phyloP scores from a whole-genome alignment of 306 rosid species.

The Begonia fuchsioides region DNA sequence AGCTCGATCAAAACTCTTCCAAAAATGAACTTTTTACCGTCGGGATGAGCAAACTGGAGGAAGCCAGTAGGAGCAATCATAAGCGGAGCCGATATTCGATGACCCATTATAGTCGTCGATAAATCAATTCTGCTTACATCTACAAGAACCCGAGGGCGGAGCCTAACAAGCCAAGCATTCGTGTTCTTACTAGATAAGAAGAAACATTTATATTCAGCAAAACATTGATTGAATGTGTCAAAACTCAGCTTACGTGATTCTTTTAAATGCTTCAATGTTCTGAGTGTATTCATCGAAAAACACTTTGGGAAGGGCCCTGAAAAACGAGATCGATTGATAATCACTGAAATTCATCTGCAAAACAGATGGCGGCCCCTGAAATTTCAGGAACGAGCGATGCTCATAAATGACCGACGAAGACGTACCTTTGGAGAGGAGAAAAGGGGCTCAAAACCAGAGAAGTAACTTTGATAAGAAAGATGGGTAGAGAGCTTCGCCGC shows the following conservation, averaged over 20 bases:
- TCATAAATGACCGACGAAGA: too few relatives aligned
- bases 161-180: constrained; percentile 18
- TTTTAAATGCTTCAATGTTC: constrained; percentile 39
- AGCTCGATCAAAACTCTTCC: neutral
- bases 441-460: too few relatives aligned
- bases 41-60: constrained; percentile 46
- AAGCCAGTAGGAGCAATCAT: constrained; percentile 40
- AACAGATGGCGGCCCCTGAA: too few relatives aligned
- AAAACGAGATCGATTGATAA: too few relatives aligned
- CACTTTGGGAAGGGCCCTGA: constrained; percentile 41
- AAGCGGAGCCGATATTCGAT: constrained; percentile 37
- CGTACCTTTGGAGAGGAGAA: too few relatives aligned
- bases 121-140: constrained; percentile 54
- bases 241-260: constrained; percentile 27
- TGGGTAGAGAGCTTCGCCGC: too few relatives aligned
- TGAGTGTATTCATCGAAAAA: constrained; percentile 34
- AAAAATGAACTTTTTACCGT: constrained; percentile 21
- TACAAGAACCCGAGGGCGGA: constrained; percentile 46
- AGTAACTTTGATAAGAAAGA: too few relatives aligned
- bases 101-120: constrained; percentile 41
- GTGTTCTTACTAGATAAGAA: neutral
- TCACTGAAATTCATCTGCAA: too few relatives aligned
- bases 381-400: too few relatives aligned
- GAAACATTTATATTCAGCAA: neutral
- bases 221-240: neutral